These are phyloP conservation scores for Barbarea vulgaris DNA, from an alignment of 345 rosid species.

Conservation along the genomic window DNA sequence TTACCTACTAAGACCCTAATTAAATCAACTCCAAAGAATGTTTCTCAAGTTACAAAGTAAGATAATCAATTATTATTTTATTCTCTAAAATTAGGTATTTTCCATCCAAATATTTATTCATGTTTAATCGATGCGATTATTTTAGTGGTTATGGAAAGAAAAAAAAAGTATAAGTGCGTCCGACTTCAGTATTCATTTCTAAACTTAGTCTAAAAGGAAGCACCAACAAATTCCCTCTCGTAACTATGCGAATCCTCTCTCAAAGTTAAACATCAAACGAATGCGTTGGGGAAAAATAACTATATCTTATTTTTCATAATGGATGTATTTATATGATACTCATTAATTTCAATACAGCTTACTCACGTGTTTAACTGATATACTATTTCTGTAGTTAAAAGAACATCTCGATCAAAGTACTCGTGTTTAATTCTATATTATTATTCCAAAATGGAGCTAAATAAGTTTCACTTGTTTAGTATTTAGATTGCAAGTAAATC, in stretches of 20 bases:
- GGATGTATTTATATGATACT: neutral
- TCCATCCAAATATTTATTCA: neutral
- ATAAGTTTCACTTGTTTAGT: neutral
- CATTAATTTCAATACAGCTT: neutral
- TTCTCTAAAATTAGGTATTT: slow-evolving; percentile 11
- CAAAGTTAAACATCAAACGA: neutral
- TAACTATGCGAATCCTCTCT: neutral
- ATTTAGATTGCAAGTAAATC: neutral
- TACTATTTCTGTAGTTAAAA: too few relatives aligned
- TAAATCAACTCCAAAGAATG: slow-evolving; percentile 28
- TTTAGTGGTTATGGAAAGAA: neutral
- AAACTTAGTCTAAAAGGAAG: neutral
- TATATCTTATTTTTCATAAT: neutral
- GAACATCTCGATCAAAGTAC: too few relatives aligned
- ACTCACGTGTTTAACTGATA: neutral
- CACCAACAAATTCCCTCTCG: neutral
- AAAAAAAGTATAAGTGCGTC: neutral
- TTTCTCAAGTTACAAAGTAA: slow-evolving; percentile 25
- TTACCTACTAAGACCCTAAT: slow-evolving; percentile 30
- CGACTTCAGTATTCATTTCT: neutral
- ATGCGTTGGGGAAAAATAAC: neutral
- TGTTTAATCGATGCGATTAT: neutral
- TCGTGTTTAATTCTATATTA: too few relatives aligned
- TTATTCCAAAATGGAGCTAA: neutral
- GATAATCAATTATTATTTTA: slow-evolving; percentile 1